Evolutionary conservation across 306 rosid species (phyloP).

Genomic region (Gastrolobium bilobum): DNA sequence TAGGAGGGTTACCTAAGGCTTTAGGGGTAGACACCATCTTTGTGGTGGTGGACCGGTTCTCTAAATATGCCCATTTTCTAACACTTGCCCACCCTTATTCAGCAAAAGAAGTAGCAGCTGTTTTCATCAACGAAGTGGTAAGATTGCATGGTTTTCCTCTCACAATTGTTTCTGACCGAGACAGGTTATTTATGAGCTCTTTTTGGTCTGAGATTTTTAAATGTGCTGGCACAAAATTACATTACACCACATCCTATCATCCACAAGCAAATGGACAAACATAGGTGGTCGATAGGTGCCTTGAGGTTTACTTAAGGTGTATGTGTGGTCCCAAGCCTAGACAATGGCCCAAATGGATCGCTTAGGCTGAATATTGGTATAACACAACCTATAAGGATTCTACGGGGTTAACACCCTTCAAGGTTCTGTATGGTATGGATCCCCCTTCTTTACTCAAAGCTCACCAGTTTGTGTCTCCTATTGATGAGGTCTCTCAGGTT

Average conservation of each 20-base stretch:
- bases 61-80: background rate
- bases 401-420: background rate
- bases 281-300: background rate
- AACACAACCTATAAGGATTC: background rate
- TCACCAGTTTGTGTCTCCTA: too few species aligned
- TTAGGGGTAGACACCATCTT: background rate
- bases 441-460: too few species aligned
- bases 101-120: background rate
- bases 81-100: background rate
- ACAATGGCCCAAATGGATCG: too few species aligned
- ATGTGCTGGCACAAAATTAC: background rate
- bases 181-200: background rate
- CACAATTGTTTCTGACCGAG: background rate
- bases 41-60: background rate
- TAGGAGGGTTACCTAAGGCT: background rate
- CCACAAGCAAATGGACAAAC: background rate
- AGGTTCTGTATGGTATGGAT: too few species aligned
- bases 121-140: too few species aligned
- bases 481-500: too few species aligned
- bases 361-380: too few species aligned
- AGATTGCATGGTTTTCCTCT: too few species aligned
- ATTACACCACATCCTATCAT: background rate
- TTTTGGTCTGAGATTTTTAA: background rate
- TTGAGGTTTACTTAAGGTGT: background rate
- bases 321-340: too few species aligned